These are phyloP conservation scores for Phaeotremella skinneri DNA, from an alignment of 768 basidiomycete genomes.

Conservation along the genomic window DNA sequence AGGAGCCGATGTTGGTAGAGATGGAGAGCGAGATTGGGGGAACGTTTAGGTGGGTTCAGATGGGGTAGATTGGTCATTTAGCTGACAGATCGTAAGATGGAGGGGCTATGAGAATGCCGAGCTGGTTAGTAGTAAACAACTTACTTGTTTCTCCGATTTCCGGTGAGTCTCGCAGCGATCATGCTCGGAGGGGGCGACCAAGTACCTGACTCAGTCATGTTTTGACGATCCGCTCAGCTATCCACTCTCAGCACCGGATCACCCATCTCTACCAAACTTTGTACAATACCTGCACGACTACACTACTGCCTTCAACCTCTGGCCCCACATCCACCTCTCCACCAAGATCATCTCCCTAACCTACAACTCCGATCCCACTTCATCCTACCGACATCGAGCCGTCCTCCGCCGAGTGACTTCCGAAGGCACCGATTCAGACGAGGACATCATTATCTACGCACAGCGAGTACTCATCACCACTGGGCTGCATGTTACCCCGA, in stretches of 20 bases:
- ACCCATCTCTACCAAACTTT: slow-evolving; percentile 52
- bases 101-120: slow-evolving; percentile 46
- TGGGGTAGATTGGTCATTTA: too few relatives aligned
- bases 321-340: slow-evolving; percentile 29
- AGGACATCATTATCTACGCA: slow-evolving; percentile 48
- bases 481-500: slow-evolving; percentile 61
- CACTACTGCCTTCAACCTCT: slow-evolving; percentile 55
- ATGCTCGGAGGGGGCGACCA: too few relatives aligned
- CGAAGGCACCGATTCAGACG: slow-evolving; percentile 34
- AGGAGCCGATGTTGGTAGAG: slow-evolving; percentile 40
- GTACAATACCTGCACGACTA: slow-evolving; percentile 59
- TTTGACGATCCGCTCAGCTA: slow-evolving; percentile 34
- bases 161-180: slow-evolving; percentile 63
- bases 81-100: slow-evolving; percentile 29
- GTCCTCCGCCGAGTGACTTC: slow-evolving; percentile 51
- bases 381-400: slow-evolving; percentile 54
- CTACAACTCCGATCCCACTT: slow-evolving; percentile 53
- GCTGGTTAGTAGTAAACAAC: slow-evolving; percentile 60
- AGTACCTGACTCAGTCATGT: too few relatives aligned
- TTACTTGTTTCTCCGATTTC: slow-evolving; percentile 73
- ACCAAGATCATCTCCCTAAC: slow-evolving; percentile 35
- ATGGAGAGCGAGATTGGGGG: slow-evolving; percentile 46
- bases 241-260: slow-evolving; percentile 39
- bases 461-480: slow-evolving; percentile 59
- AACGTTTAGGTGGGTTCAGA: slow-evolving; percentile 41